Evolutionary conservation across 2,329 filamentous ascomycete genomes (phyloP).

Genomic region (Fusarium bactridioides): DNA sequence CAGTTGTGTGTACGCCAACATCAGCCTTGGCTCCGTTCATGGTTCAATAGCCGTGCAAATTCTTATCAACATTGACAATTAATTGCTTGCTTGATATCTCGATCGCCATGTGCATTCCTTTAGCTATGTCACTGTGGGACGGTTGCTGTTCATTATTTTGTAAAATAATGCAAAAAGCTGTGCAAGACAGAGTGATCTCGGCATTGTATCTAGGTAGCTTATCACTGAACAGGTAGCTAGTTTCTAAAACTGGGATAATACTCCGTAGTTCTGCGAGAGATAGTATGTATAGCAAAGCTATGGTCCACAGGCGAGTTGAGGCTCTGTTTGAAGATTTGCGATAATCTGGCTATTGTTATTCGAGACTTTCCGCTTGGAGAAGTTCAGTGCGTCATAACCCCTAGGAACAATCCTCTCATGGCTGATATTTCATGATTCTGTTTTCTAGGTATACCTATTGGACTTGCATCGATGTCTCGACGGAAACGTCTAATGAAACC

Average conservation of each 20-base stretch:
- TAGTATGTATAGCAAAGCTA: background rate
- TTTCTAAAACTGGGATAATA: background rate
- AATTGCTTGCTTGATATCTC: slow-evolving; percentile 1
- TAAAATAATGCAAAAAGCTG: background rate
- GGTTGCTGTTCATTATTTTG: background rate
- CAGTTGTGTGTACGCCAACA: background rate
- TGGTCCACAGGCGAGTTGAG: background rate
- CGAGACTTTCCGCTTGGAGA: slow-evolving; percentile 30
- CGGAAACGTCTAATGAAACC: background rate
- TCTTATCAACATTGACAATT: background rate
- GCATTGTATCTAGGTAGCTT: background rate
- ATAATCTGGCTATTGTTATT: slow-evolving; percentile 9
- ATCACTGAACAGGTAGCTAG: background rate
- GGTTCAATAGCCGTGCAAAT: background rate
- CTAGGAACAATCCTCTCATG: background rate
- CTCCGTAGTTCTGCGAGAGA: background rate
- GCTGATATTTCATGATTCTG: background rate
- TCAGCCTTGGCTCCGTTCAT: background rate
- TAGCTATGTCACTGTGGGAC: background rate
- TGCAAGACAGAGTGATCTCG: background rate
- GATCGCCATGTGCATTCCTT: background rate
- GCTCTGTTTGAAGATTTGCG: background rate
- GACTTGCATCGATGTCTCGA: background rate
- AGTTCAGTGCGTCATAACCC: background rate
- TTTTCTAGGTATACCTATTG: background rate